These are phyloP conservation scores for Aspergillus sp. DNA, from an alignment of 2,329 filamentous ascomycete species.

Conservation along the genomic window DNA sequence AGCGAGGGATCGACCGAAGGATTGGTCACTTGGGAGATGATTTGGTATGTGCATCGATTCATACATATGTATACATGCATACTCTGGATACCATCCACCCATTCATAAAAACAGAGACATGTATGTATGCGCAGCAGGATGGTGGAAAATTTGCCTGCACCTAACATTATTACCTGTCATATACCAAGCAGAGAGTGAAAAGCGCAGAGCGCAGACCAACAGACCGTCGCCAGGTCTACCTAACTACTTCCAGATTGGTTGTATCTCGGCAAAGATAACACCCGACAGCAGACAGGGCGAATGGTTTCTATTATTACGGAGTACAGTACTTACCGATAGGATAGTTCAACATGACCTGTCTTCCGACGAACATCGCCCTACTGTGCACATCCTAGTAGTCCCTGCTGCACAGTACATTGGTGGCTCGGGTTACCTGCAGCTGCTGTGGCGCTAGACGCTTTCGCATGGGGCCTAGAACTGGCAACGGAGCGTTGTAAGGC, in stretches of 20 bases:
- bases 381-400: not conserved
- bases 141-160: not conserved
- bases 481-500: slow-evolving; percentile 11
- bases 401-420: not conserved
- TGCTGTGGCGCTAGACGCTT: not conserved
- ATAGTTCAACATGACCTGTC: not conserved
- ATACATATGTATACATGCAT: not conserved
- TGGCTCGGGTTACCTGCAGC: not conserved
- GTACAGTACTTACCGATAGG: not conserved
- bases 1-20: not conserved
- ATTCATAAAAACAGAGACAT: not conserved
- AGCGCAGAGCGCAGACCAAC: not conserved
- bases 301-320: too few relatives aligned
- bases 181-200: not conserved
- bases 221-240: not conserved
- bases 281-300: too few relatives aligned
- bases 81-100: too few relatives aligned
- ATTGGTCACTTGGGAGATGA: not conserved
- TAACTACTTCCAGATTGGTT: not conserved
- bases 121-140: not conserved
- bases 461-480: slow-evolving; percentile 5
- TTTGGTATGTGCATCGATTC: not conserved
- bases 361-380: not conserved
- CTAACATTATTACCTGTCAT: not conserved
- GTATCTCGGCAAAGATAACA: not conserved